Evolutionary conservation across 164 flowering plant genomes (phyloP).

Genomic region (Annona cherimola): DNA sequence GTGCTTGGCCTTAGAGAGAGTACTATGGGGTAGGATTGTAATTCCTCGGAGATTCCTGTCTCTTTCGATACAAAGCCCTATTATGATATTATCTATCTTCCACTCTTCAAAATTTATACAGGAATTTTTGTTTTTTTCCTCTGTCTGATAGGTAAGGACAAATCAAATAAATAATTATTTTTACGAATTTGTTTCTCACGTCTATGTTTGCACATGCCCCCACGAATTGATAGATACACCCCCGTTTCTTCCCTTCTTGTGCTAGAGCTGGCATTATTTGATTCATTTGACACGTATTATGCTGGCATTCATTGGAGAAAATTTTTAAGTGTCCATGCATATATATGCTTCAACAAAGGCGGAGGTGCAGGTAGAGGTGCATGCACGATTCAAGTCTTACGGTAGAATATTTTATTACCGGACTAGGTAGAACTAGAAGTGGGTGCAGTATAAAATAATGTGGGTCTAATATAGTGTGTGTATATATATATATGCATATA

Average conservation of each 20-base stretch:
- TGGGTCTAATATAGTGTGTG: not conserved
- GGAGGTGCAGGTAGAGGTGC: no score
- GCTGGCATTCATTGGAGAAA: no score
- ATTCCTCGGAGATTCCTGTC: slow-evolving; percentile 11
- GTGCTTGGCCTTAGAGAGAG: not conserved
- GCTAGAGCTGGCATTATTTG: no score
- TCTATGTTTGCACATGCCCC: not conserved
- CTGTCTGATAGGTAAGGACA: slow-evolving; percentile 6
- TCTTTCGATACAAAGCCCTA: slow-evolving; percentile 15
- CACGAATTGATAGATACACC: not conserved
- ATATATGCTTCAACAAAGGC: no score
- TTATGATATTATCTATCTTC: not conserved
- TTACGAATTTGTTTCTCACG: not conserved
- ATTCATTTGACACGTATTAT: no score
- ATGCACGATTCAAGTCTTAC: not conserved
- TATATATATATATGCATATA: no score
- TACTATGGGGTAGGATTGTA: slow-evolving; percentile 1
- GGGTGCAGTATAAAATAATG: not conserved
- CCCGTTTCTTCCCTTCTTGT: not conserved
- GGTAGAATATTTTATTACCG: not conserved
- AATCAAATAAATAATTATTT: not conserved
- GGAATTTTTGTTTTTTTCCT: not conserved
- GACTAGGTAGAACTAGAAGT: not conserved
- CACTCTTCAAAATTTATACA: slow-evolving; percentile 6
- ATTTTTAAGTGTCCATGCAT: no score